A percentile compares a stretch with the other conserved stretches of the same genome.
Conservation (phyloP, 345 rosid species). For the Pugionium dolabratum region DNA sequence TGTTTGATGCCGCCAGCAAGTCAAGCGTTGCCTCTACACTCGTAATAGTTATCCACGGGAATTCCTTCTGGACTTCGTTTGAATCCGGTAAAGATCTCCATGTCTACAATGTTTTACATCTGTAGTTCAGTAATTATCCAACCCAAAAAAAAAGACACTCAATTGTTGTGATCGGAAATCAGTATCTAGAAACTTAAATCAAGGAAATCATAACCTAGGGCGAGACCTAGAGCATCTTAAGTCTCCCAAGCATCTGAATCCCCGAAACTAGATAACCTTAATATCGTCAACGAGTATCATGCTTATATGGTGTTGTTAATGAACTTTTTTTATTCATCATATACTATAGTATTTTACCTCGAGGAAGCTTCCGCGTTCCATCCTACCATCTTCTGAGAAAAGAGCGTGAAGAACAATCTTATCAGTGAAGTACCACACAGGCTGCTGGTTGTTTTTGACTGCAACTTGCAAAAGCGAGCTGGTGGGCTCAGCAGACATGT, state of each 20-base stretch:
- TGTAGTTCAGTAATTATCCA: not conserved
- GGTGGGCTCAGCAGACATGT: constrained; percentile 77
- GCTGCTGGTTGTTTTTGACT: constrained; percentile 87
- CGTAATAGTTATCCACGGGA: constrained; percentile 59
- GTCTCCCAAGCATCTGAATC: not conserved
- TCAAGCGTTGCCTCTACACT: constrained; percentile 66
- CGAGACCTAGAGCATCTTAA: not conserved
- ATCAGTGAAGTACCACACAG: constrained; percentile 85
- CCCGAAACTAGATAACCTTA: not conserved
- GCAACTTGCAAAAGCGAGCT: constrained; percentile 91
- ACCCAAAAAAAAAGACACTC: too few relatives aligned
- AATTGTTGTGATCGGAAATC: not conserved
- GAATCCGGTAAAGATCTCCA: constrained; percentile 93
- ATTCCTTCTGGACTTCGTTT: constrained; percentile 76
- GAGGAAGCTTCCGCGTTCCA: constrained; percentile 89
- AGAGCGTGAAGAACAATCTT: constrained; percentile 63
- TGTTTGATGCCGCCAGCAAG: constrained; percentile 64
- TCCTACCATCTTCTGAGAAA: constrained; percentile 84
- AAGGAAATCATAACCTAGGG: not conserved
- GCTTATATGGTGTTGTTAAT: not conserved
- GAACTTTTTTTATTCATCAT: not conserved
- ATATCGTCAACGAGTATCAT: not conserved
- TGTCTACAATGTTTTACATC: constrained; percentile 48
- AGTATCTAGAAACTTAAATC: not conserved
- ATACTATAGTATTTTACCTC: constrained; percentile 57